Percentiles rank a stretch among this genome's conserved stretches.
These are phyloP conservation scores for Ettlia oleoabundans DNA, from an alignment of 139 green algal species.

Conservation along the genomic window DNA sequence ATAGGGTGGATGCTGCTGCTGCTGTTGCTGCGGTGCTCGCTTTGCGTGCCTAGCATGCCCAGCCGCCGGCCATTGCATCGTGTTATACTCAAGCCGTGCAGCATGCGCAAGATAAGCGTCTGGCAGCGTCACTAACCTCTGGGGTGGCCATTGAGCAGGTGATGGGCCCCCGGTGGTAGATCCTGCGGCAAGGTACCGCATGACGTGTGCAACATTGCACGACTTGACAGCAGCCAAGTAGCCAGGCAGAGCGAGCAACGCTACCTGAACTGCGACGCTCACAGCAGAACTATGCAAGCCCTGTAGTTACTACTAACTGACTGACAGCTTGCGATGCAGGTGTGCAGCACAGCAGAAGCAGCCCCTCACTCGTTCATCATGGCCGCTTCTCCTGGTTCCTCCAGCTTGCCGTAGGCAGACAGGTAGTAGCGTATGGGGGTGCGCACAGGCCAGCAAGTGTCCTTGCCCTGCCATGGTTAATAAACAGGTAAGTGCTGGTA, in stretches of 20 bases:
- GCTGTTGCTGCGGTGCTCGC: background rate
- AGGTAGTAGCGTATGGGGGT: slow-evolving; percentile 61
- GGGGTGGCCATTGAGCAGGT: slow-evolving; percentile 60
- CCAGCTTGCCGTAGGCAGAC: slow-evolving; percentile 41
- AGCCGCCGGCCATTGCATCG: too few relatives aligned
- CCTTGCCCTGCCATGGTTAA: slow-evolving; percentile 25
- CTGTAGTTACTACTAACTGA: background rate
- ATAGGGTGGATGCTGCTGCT: background rate
- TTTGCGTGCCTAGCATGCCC: too few relatives aligned
- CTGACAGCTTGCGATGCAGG: background rate
- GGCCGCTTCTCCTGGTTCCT: background rate
- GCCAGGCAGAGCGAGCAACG: background rate
- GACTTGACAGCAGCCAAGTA: background rate
- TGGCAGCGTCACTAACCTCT: slow-evolving; percentile 57
- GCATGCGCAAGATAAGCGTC: too few relatives aligned
- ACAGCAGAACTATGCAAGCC: background rate
- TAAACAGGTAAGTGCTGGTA: too few relatives aligned
- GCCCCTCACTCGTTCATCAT: slow-evolving; percentile 2
- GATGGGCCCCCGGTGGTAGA: slow-evolving; percentile 52
- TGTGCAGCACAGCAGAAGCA: background rate
- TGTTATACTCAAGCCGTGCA: too few relatives aligned
- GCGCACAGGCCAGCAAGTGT: slow-evolving; percentile 64
- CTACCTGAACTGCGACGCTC: too few relatives aligned
- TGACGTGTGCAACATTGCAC: background rate
- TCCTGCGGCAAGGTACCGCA: background rate